phyloP scores from a whole-genome alignment of 1,139 yeast genomes.

The Maudiozyma humilis region DNA sequence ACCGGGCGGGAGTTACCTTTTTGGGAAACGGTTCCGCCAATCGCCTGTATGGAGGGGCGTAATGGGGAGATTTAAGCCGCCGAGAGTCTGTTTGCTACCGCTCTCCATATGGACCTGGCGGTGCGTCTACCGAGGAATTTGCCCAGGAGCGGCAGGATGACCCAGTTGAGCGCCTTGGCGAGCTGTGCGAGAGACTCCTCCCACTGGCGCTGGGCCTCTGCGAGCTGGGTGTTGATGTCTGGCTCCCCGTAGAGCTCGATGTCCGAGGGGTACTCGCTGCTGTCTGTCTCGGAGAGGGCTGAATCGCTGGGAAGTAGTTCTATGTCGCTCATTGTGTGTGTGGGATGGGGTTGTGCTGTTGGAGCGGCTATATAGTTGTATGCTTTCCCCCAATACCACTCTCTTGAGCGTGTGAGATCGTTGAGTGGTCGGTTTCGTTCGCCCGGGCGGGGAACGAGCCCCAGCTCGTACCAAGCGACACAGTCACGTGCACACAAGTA shows the following conservation, averaged over 20 bases:
- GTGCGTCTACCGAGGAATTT: conserved; percentile 50
- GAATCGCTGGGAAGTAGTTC: not conserved
- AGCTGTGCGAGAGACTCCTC: conserved; percentile 53
- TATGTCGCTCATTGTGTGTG: conserved; percentile 2
- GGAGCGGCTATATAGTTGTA: no score
- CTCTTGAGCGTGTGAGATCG: no score
- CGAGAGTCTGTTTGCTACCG: conserved; percentile 18
- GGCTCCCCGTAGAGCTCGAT: conserved; percentile 4
- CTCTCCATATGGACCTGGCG: conserved; percentile 36
- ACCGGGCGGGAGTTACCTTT: not conserved
- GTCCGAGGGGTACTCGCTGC: not conserved
- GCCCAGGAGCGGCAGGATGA: conserved; percentile 52
- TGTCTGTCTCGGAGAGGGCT: not conserved
- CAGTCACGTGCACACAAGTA: no score
- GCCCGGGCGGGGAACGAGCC: no score
- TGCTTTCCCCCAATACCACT: no score
- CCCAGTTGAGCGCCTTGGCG: conserved; percentile 43
- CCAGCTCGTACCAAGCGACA: no score
- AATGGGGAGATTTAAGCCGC: conserved; percentile 1
- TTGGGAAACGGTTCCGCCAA: not conserved
- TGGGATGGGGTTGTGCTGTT: not conserved
- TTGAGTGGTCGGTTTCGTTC: no score
- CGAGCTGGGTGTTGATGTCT: conserved; percentile 1
- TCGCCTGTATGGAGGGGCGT: not conserved
- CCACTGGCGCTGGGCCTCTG: conserved; percentile 54